Base-by-base conservation (phyloP, 83 land plant species). In the Picea abies region DNA sequence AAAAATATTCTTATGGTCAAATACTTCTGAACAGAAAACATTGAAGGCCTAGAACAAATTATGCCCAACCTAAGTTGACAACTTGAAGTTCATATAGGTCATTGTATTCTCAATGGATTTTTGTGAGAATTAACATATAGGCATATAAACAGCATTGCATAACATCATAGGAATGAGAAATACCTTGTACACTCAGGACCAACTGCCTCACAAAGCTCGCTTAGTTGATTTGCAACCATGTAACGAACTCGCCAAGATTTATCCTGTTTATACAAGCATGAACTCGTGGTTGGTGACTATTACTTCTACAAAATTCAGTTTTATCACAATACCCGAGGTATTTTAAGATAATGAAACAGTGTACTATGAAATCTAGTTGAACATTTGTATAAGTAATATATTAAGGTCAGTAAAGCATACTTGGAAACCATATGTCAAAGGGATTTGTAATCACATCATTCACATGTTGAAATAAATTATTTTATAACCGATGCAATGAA, bases 171-270 rank as follows among this genome's bases (percentile, higher is more conserved):
- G 47, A 29, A 58, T 23, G 64, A 58, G 58, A 72, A 22, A 20
- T 79, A 89, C 91, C 91, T 88, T 32, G 92, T 90, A 63, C 82
- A 82, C 72, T 90, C 92, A 68, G 92, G 86, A 56, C 92, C 92
- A 61, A 90, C 91, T 11, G 92, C 91, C 78, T 90, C 92, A 84
- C 92, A 90, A 66, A 90, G 86, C 79, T 90, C 92, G 80, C 89
- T 89, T 61, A 90, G 80, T 80, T 90, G 92, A 64, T 90, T 90
- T 80, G 92, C 92, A 68, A 90, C 92, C 92, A 90, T 90, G 82
- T 88, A 90, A 52, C 92, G 88, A 64, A 90, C 92, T 66, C 92
- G 84, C 92, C 92, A 90, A 22, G 92, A 90, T 63, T 90, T 90
- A 76, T 90, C 92, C 92, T 90, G 86, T 37, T 16, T 41, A 69